phyloP scores from a whole-genome alignment of 345 rosid genomes.

The Fremontodendron californicum region DNA sequence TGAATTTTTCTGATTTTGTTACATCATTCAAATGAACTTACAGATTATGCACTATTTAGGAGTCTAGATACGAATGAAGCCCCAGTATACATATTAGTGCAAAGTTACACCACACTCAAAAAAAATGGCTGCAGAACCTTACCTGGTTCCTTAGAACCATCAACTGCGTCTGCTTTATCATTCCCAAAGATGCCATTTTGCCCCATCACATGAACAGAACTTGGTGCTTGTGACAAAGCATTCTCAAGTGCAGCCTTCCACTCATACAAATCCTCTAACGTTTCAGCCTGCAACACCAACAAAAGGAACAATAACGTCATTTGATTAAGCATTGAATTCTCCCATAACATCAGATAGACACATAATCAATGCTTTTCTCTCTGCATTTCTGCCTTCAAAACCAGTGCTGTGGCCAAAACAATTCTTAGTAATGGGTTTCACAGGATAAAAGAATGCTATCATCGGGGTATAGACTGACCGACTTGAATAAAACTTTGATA shows the following conservation, averaged over 20 bases:
- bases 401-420: neutral
- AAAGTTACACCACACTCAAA: neutral
- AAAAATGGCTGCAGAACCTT: constrained; percentile 10
- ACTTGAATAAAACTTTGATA: neutral
- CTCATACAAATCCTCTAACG: constrained; percentile 73
- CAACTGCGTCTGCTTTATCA: constrained; percentile 53
- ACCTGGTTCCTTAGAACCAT: constrained; percentile 46
- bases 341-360: neutral
- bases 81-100: neutral
- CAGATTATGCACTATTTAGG: neutral
- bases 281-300: constrained; percentile 65
- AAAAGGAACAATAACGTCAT: neutral
- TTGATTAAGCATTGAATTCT: neutral
- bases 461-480: neutral
- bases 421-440: neutral
- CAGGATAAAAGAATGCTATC: neutral
- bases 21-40: neutral
- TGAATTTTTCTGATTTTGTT: neutral
- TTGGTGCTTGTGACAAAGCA: constrained; percentile 92
- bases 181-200: constrained; percentile 75
- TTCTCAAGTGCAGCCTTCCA: constrained; percentile 92
- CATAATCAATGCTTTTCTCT: neutral
- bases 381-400: neutral
- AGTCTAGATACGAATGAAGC: neutral
- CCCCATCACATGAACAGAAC: constrained; percentile 61